Evolutionary conservation across 129 eudicot genomes (phyloP), one percentile per base, ranked within the genome.

Genomic region (Glebionis coronaria): DNA sequence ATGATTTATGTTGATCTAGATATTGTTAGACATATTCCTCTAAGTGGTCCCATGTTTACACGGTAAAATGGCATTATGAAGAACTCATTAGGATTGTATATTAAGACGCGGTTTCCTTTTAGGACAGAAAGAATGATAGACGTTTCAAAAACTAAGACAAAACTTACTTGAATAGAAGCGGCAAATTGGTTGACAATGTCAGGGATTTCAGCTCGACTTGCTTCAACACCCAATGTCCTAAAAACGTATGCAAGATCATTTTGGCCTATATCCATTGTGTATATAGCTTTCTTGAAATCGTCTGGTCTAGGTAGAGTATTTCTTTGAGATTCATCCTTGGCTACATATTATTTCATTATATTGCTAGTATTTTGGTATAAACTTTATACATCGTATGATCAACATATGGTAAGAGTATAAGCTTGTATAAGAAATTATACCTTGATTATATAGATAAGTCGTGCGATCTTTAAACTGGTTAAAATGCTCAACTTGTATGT

Each of bases 251-350:
- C 73, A 6, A 84, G 27, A 63, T 90, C 97, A 64, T 87, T 90
- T 56, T 90, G 97, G 50, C 97, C 97, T 16, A 90, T 87, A 65
- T 90, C 97, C 9, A 90, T 18, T 4, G 83, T 81, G 82, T 74
- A 91, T 8, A 91, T 78, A 4, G 97, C 87, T 65, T 81, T 85
- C 13, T 73, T 29, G 54, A 88, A 81, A 27, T 83, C 88, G 25
- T 60, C 73, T 0, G 94, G 94, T 23, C 44, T 73, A 18, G 96
- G 96, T 13, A 91, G 76, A 69, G 44, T 66, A 4, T 15, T 56
- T 67, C 80, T 75, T 1, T 74, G 69, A 12, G 64, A 59, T 10
- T 61, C 67, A 7, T 74, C 76, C 61, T 76, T 56, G 15, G 75
- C 87, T 82, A 76, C 58, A 27, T 11, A 35, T 35, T 35, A 35